Evolutionary conservation across 176 grass and related monocot species (phyloP), one percentile per base, ranked within the genome.

Genomic region (Aegilops sharonensis): DNA sequence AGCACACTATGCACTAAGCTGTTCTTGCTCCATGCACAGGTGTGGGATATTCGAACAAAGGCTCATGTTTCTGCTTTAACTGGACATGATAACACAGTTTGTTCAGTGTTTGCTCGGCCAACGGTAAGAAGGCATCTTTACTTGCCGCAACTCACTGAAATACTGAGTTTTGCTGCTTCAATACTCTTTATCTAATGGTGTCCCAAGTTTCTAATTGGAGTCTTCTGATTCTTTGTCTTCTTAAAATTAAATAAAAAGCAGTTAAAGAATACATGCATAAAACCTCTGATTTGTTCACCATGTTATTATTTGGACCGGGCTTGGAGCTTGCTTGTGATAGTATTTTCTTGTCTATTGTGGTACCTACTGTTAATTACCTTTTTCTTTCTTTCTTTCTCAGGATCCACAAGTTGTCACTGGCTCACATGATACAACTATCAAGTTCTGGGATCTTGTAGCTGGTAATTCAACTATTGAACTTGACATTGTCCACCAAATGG

Each of bases 341-440:
- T 81, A 20, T 69, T 85, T 85, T 63, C 59, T 66, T 52, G 21
- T 12, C 45, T 66, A 30, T 40, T 36, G 10, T 4, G 40, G 27
- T 85, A 75, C 3, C 4, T 57, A 80, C 13, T 8, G 2, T 29
- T 84, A 45, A 64, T 83, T 88, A 25, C 86, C 17, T 12, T 43
- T 29, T 11, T 11, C 63, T 86, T 59, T 89, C 17, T 17, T 43
- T 35, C 9, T 11, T 23, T 71, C 81, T 68, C 88, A 96, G 97
- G 97, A 98, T 88, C 97, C 97, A 84, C 97, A 98, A 92, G 94
- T 98, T 86, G 92, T 98, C 35, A 98, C 97, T 79, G 97, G 97
- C 17, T 98, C 97, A 81, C 97, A 99, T 91, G 97, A 99, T 81
- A 83, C 86, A 61, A 99, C 94, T 73, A 99, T 99, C 75, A 99